Conservation (phyloP, 2,329 filamentous ascomycete species). For the Seiridium unicorne region DNA sequence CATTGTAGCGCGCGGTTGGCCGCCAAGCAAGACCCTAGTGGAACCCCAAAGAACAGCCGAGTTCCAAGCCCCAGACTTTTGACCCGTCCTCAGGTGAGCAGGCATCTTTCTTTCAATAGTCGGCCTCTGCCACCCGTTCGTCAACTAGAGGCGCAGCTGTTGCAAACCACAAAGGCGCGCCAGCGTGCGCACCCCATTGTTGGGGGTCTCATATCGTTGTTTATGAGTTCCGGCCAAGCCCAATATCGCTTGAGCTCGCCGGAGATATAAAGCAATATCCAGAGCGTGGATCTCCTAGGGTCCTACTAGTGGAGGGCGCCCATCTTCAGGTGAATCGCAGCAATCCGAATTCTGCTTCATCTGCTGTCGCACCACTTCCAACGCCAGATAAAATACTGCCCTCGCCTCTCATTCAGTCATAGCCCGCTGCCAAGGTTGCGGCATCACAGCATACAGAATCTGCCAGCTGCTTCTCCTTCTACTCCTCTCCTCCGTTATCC, state of each 20-base stretch:
- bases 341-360: neutral
- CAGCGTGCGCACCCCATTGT: neutral
- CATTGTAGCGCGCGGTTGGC: conserved; percentile 8
- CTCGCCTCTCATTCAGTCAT: neutral
- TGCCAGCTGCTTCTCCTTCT: neutral
- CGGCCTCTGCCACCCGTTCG: conserved; percentile 1
- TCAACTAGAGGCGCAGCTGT: neutral
- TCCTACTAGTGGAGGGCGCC: conserved; percentile 1
- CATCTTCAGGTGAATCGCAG: neutral
- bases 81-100: conserved; percentile 7
- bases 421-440: neutral
- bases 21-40: neutral
- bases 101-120: neutral
- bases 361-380: conserved; percentile 1
- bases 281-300: neutral
- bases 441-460: neutral
- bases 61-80: conserved; percentile 4
- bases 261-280: conserved; percentile 1
- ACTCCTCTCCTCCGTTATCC: neutral
- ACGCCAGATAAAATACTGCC: neutral
- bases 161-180: neutral
- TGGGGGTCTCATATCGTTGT: neutral
- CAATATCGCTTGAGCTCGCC: neutral
- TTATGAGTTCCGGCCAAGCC: neutral
- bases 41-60: neutral